Evolutionary conservation across 2,329 filamentous ascomycete species (phyloP).

Genomic region (Colletotrichum agaves): DNA sequence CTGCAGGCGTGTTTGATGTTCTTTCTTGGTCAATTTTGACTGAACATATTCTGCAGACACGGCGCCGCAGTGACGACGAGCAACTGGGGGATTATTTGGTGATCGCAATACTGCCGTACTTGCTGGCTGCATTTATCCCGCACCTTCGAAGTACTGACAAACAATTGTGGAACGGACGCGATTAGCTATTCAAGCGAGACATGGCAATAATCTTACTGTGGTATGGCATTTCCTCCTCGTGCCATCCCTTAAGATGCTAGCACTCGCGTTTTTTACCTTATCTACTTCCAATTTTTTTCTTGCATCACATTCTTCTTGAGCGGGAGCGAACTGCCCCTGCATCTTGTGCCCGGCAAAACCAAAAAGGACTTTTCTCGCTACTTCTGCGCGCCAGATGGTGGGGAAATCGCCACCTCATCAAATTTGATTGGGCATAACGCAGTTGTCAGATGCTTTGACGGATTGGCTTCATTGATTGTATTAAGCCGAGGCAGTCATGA

Average conservation of each 20-base stretch:
- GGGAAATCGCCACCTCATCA: background rate
- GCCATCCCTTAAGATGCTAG: constrained; percentile 7
- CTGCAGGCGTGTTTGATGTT: background rate
- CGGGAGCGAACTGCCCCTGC: constrained; percentile 24
- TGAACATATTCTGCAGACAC: background rate
- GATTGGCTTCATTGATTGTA: background rate
- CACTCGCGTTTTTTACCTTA: background rate
- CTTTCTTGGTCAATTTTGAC: background rate
- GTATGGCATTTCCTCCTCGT: background rate
- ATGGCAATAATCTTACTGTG: background rate
- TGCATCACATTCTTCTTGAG: too few species aligned
- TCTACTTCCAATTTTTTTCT: background rate
- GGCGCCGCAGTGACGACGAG: background rate
- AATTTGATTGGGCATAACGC: background rate
- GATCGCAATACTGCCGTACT: background rate
- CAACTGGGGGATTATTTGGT: background rate
- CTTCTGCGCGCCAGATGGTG: background rate
- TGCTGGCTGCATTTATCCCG: background rate
- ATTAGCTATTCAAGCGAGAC: background rate
- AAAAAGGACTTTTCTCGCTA: background rate
- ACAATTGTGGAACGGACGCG: background rate
- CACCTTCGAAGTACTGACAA: background rate
- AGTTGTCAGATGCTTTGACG: background rate
- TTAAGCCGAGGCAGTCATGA: background rate
- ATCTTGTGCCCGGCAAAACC: background rate